Percentiles rank a stretch among this genome's conserved stretches.
phyloP scores from a whole-genome alignment of 495 filamentous ascomycete species.

The Aspergillus sclerotiicarbonarius region DNA sequence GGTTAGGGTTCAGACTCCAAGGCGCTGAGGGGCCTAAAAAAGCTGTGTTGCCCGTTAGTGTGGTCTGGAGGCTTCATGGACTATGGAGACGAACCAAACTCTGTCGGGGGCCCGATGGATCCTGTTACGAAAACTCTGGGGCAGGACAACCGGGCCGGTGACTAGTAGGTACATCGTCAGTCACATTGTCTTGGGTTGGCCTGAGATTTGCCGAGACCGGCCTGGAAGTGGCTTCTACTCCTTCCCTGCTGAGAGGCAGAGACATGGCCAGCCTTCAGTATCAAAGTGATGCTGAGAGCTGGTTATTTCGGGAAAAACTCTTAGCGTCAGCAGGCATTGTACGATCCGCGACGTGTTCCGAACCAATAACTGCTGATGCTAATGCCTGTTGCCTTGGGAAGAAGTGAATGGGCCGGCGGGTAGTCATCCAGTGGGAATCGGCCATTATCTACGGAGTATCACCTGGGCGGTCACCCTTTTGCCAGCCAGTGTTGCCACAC shows the following conservation, averaged over 20 bases:
- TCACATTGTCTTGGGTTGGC: neutral
- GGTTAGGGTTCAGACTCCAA: constrained; percentile 3
- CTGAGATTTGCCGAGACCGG: constrained; percentile 4
- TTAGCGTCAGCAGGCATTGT: neutral
- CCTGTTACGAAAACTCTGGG: constrained; percentile 22
- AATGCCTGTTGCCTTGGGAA: constrained; percentile 3
- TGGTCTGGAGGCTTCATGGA: constrained; percentile 5
- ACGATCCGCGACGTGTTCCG: constrained; percentile 1
- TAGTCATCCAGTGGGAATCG: neutral
- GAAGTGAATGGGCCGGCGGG: neutral
- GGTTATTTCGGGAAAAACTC: neutral
- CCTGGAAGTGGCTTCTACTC: too few species aligned
- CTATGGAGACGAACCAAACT: constrained; percentile 11
- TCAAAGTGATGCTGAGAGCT: neutral
- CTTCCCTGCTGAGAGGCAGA: neutral
- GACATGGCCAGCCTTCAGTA: neutral
- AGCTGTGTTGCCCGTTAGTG: neutral
- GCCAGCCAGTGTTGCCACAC: neutral
- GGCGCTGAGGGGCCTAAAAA: neutral
- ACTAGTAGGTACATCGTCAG: constrained; percentile 1
- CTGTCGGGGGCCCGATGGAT: constrained; percentile 15
- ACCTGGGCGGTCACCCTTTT: too few species aligned
- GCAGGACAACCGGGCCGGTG: constrained; percentile 15
- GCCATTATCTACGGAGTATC: neutral
- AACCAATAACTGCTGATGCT: neutral